A percentile compares a stretch with the other conserved stretches of the same genome.
phyloP scores from a whole-genome alignment of 352 stramenopile species.

The Peronosclerospora sorghi region DNA sequence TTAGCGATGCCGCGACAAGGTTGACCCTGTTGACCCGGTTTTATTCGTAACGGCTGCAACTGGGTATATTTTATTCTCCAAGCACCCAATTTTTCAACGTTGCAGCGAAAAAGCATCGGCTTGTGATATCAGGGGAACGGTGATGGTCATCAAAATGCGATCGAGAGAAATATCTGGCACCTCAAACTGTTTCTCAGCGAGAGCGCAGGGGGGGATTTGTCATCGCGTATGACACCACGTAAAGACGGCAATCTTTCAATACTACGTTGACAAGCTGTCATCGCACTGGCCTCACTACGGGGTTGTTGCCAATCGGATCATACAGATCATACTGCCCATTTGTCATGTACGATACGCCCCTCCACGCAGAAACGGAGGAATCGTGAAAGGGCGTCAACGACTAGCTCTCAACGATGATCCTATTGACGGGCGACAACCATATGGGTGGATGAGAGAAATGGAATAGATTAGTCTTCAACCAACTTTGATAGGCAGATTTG shows the following conservation, averaged over 20 bases:
- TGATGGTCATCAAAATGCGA: conserved; percentile 19
- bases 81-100: neutral
- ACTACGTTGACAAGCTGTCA: conserved; percentile 1
- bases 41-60: conserved; percentile 10
- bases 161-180: conserved; percentile 1
- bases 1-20: conserved; percentile 22
- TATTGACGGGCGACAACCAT: conserved; percentile 3
- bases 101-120: neutral
- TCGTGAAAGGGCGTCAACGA: conserved; percentile 14
- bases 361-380: conserved; percentile 16
- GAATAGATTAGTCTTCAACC: neutral
- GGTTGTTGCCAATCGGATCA: conserved; percentile 12
- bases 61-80: neutral
- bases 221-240: conserved; percentile 5
- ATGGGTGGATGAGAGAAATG: neutral
- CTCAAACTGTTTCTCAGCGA: conserved; percentile 13
- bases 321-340: conserved; percentile 10
- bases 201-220: conserved; percentile 4
- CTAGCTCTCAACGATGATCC: conserved; percentile 12
- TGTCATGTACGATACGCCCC: conserved; percentile 5
- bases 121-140: neutral
- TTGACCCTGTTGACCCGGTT: conserved; percentile 14
- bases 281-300: neutral
- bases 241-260: conserved; percentile 14
- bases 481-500: neutral